A percentile compares a stretch with the other conserved stretches of the same genome.
These are phyloP conservation scores for Bacidia gigantensis DNA, from an alignment of 495 filamentous ascomycete species.

Conservation along the genomic window DNA sequence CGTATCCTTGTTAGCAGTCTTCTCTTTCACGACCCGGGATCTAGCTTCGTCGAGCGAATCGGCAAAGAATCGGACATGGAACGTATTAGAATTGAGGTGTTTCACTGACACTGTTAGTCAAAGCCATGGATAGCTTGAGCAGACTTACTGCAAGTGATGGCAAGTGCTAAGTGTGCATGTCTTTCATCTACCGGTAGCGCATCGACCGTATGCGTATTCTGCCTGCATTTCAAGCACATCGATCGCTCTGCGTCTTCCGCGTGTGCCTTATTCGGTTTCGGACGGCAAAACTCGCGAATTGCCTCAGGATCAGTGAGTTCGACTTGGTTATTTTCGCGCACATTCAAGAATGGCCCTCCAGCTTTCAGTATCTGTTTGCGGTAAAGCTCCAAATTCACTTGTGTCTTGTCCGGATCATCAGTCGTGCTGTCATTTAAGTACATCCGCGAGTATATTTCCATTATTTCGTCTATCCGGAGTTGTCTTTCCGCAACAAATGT, in stretches of 20 bases:
- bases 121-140: neutral
- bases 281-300: neutral
- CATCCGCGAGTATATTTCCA: slow-evolving; percentile 6
- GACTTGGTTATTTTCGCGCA: slow-evolving; percentile 4
- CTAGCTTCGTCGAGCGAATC: slow-evolving; percentile 2
- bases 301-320: neutral
- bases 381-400: slow-evolving; percentile 1
- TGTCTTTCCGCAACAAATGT: neutral
- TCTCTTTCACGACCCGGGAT: neutral
- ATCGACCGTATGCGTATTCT: neutral
- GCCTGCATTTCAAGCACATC: neutral
- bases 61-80: slow-evolving; percentile 1
- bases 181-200: neutral
- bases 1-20: neutral
- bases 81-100: slow-evolving; percentile 4
- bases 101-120: slow-evolving; percentile 3
- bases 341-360: slow-evolving; percentile 4
- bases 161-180: neutral
- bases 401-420: neutral
- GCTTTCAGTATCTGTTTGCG: slow-evolving; percentile 7
- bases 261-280: neutral
- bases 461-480: slow-evolving; percentile 6
- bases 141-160: neutral
- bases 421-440: slow-evolving; percentile 2
- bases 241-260: neutral